These are phyloP conservation scores for Nannizziopsis barbatae DNA, from an alignment of 2,329 filamentous ascomycete genomes.

Conservation along the genomic window DNA sequence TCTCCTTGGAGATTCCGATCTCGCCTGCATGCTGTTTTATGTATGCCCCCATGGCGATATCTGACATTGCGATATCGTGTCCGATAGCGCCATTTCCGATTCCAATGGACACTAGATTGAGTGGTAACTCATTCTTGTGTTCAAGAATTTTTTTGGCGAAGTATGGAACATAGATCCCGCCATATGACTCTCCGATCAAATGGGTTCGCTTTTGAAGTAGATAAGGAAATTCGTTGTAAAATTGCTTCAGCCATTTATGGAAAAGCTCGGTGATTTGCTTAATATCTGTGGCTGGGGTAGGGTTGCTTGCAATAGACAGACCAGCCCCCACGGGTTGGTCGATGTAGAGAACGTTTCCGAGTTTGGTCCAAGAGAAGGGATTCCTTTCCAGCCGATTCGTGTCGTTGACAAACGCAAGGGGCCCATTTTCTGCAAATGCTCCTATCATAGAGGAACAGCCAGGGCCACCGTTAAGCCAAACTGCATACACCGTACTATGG, in stretches of 20 bases:
- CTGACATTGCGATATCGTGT: conserved; percentile 28
- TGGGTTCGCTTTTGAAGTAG: conserved; percentile 24
- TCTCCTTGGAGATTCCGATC: conserved; percentile 22
- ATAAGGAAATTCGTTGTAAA: conserved; percentile 25
- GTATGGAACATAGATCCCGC: conserved; percentile 31
- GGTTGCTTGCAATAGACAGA: conserved; percentile 24
- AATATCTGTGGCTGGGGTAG: conserved; percentile 22
- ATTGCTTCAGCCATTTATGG: conserved; percentile 24
- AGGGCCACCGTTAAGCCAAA: conserved; percentile 16
- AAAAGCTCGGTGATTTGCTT: conserved; percentile 24
- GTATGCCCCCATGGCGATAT: conserved; percentile 23
- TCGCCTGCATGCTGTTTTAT: conserved; percentile 19
- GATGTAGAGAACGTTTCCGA: conserved; percentile 29
- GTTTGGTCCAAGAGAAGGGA: conserved; percentile 15
- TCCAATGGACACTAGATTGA: conserved; percentile 27
- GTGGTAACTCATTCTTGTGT: conserved; percentile 19
- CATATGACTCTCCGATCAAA: conserved; percentile 32
- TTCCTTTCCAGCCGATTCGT: conserved; percentile 12
- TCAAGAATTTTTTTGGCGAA: conserved; percentile 26
- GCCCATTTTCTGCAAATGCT: conserved; percentile 25
- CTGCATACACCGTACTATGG: conserved; percentile 3
- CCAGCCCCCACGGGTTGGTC: conserved; percentile 31
- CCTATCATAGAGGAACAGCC: conserved; percentile 17
- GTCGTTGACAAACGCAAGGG: conserved; percentile 25
- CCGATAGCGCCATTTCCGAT: conserved; percentile 30